Evolutionary conservation across 768 basidiomycete species (phyloP), one percentile per base, ranked within the genome.

Genomic region (Podaxis mareebaensis): DNA sequence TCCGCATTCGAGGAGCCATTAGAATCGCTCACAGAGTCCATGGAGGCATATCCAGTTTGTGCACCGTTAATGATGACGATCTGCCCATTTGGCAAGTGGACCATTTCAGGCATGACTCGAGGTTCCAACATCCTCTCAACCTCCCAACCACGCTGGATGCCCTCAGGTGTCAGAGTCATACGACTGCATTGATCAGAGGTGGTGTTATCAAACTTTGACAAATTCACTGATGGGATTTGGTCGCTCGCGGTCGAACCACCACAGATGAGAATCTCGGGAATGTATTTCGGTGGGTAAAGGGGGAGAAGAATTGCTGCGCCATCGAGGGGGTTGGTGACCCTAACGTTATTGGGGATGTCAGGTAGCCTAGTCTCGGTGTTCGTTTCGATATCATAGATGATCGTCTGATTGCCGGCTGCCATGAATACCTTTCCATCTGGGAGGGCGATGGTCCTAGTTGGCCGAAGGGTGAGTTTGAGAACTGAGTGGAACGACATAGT

Each of bases 201-300:
- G 0, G 82, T 78, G 2, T 80, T 77, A 30, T 75, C 72, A 64
- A 80, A 79, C 3, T 79, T 77, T 3, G 75, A 75, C 13, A 80
- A 66, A 15, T 75, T 67, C 7, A 57, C 66, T 4, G 73, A 61
- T 5, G 73, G 67, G 6, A 70, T 70, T 7, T 64, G 67, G 49
- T 79, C 77, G 53, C 70, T 72, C 1, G 74, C 66, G 11, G 71
- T 75, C 7, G 77, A 72, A 22, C 82, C 82, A 48, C 82, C 82
- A 67, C 82, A 83, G 39, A 82, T 77, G 39, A 83, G 74, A 24
- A 83, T 72, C 64, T 81, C 80, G 2, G 82, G 79, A 5, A 74
- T 78, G 62, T 76, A 83, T 46, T 78, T 69, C 1, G 75, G 75
- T 26, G 77, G 75, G 0, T 72, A 72, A 12, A 79, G 70, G 1